Conservation (phyloP, 495 filamentous ascomycete genomes). For the Daldinia grandis region DNA sequence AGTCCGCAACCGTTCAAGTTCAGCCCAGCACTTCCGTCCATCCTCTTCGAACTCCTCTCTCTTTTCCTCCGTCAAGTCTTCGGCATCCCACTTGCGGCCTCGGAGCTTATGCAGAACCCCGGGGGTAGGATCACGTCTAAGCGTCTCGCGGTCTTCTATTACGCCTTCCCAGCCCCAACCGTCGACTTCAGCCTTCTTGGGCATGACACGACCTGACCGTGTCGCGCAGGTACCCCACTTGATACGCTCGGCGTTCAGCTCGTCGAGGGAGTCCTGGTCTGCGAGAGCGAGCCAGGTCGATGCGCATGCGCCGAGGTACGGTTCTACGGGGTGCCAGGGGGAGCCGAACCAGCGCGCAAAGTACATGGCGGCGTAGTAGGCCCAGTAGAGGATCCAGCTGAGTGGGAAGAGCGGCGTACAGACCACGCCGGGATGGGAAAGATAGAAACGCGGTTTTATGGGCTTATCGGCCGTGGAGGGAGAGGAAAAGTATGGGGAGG, state of each 20-base stretch:
- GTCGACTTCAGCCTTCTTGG: constrained; percentile 78
- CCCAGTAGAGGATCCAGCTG: constrained; percentile 65
- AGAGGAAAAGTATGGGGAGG: constrained; percentile 48
- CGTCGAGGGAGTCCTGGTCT: constrained; percentile 70
- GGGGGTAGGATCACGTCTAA: constrained; percentile 46
- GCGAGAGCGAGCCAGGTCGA: constrained; percentile 82
- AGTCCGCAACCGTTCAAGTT: constrained; percentile 83
- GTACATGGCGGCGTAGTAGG: constrained; percentile 69
- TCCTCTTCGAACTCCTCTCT: constrained; percentile 76
- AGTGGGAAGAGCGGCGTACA: constrained; percentile 81
- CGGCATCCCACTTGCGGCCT: constrained; percentile 64
- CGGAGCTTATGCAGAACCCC: constrained; percentile 47
- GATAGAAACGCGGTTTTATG: constrained; percentile 60
- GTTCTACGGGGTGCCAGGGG: constrained; percentile 80
- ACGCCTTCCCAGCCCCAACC: constrained; percentile 85
- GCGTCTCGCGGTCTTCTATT: constrained; percentile 60
- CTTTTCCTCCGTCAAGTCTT: constrained; percentile 68
- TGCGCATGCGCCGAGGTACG: constrained; percentile 80
- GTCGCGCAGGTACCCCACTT: constrained; percentile 88
- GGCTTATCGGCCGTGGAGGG: constrained; percentile 41
- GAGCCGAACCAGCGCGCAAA: constrained; percentile 80
- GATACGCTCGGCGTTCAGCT: constrained; percentile 58
- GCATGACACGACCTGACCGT: constrained; percentile 62
- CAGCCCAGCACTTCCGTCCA: constrained; percentile 76
- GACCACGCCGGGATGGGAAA: constrained; percentile 89